Evolutionary conservation across 371 early-diverging fungal genomes (phyloP).

Genomic region (Cokeromyces recurvatus): DNA sequence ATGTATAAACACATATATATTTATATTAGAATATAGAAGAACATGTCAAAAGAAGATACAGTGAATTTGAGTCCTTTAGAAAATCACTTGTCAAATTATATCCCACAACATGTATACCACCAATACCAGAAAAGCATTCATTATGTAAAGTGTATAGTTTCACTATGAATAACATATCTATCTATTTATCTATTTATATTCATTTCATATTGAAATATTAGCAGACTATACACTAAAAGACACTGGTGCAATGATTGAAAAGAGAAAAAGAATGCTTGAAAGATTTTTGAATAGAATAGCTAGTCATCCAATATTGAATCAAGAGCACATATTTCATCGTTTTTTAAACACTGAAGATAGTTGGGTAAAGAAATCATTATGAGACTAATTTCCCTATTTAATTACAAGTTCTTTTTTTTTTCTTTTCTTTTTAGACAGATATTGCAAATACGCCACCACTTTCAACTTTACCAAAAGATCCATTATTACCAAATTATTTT

Average conservation of each 20-base stretch:
- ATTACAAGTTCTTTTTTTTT: too few relatives aligned
- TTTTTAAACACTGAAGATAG: constrained; percentile 70
- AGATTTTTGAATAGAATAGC: constrained; percentile 82
- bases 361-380: too few relatives aligned
- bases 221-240: constrained; percentile 86
- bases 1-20: too few relatives aligned
- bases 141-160: constrained; percentile 46
- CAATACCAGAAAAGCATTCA: constrained; percentile 94
- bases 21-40: too few relatives aligned
- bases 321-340: constrained; percentile 84
- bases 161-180: constrained; percentile 1
- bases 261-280: constrained; percentile 86
- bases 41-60: constrained; percentile 84
- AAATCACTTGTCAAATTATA: constrained; percentile 67
- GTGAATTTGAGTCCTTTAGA: constrained; percentile 91
- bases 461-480: constrained; percentile 58
- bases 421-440: too few relatives aligned
- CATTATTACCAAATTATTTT: constrained; percentile 27
- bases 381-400: too few relatives aligned
- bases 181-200: too few relatives aligned
- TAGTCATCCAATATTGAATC: constrained; percentile 75
- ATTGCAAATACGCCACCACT: too few relatives aligned
- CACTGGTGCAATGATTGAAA: constrained; percentile 69
- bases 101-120: constrained; percentile 84
- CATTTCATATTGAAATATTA: constrained; percentile 6